These are phyloP conservation scores for Hygrocybe coccinea DNA, from an alignment of 768 basidiomycete species.

Conservation along the genomic window DNA sequence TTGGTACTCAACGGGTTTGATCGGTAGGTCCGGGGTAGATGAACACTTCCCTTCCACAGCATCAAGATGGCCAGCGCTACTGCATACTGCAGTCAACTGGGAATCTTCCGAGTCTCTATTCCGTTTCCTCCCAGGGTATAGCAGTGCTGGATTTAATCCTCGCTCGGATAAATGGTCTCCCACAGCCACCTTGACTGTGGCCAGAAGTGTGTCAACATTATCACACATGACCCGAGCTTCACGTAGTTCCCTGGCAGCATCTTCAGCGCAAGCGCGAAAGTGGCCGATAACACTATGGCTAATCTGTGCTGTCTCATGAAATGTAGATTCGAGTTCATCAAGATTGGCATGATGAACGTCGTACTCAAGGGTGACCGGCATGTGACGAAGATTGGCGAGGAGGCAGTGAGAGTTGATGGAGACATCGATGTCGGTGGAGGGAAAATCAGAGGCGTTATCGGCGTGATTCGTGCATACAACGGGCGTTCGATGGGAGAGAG, in stretches of 20 bases:
- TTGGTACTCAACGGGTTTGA: constrained; percentile 8
- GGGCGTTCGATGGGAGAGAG: constrained; percentile 37
- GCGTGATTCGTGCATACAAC: constrained; percentile 15
- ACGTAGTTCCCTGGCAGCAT: constrained; percentile 45
- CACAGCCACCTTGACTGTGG: constrained; percentile 42
- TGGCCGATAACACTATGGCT: constrained; percentile 44
- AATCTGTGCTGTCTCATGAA: constrained; percentile 46
- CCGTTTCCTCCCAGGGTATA: constrained; percentile 15
- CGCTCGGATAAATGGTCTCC: constrained; percentile 35
- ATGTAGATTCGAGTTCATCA: constrained; percentile 39
- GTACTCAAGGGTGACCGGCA: constrained; percentile 41
- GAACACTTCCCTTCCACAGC: constrained; percentile 8
- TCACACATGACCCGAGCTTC: constrained; percentile 43
- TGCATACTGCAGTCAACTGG: constrained; percentile 47
- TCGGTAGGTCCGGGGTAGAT: no score
- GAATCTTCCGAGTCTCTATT: constrained; percentile 67
- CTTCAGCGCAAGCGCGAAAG: constrained; percentile 51
- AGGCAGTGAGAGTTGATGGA: constrained; percentile 43
- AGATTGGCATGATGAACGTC: constrained; percentile 35
- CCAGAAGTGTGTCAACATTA: constrained; percentile 41
- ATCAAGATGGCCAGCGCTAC: constrained; percentile 10
- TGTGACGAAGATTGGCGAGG: constrained; percentile 49
- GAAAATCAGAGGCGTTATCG: constrained; percentile 35
- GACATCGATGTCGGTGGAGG: constrained; percentile 42
- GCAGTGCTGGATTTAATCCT: constrained; percentile 27